Base-by-base conservation (phyloP, 805 yeast species). In the Kazachstania viticola region DNA sequence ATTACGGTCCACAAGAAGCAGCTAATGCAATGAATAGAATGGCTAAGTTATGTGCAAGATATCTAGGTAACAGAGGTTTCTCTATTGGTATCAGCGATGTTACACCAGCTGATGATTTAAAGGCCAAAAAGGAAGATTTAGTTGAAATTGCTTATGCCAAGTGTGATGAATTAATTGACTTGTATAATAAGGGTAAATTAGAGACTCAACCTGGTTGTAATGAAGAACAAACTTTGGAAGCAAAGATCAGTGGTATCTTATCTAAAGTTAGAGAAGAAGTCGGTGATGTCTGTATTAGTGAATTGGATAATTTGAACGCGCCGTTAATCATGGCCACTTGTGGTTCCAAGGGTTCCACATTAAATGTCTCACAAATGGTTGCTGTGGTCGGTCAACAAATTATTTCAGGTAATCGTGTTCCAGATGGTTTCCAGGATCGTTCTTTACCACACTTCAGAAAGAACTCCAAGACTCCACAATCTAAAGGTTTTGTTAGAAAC, bases 351-450 rank as follows among this genome's bases (percentile, higher is more conserved):
- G 99, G 99, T 60, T 91, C 97, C 25, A 85, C 95, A 0, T 71
- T 93, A 40, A 91, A 91, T 58, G 98, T 91, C 19, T 91, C 98
- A 11, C 99, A 91, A 65, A 91, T 91, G 99, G 97, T 91, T 69
- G 99, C 99, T 0, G 95, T 88, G 54, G 98, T 91, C 18, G 98
- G 98, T 34, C 99, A 91, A 64, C 99, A 91, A 61, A 91, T 91
- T 65, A 91, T 91, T 46, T 78, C 95, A 4, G 99, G 99, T 60
- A 82, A 84, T 55, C 94, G 99, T 71, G 98, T 91, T 39, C 97
- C 98, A 16, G 95, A 91, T 67, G 99, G 99, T n/a, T 91, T 91
- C 70, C 97, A 91, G 60, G 97, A 91, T 62, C 76, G 99, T 60
- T 84, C 98, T 0, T 64, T 91, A 45, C 99, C 99, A 9, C 99